Base-by-base conservation (phyloP, 2,329 filamentous ascomycete species). In the Aspergillus arachidicola region DNA sequence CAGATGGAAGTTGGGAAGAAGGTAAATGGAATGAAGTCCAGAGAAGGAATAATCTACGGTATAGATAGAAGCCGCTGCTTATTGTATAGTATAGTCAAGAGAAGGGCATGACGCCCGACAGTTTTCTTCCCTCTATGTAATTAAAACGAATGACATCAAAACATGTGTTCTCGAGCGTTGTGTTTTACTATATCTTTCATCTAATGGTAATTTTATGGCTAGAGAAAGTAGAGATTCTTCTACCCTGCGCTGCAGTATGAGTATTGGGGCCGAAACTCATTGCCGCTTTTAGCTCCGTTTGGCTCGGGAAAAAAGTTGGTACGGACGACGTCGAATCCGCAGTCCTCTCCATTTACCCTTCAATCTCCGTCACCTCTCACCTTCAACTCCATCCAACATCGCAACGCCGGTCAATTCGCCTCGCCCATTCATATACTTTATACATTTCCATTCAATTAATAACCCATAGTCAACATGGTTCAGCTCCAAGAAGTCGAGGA, bases 401-500 rank as follows among this genome's bases (percentile, higher is more conserved):
- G 36, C 46, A 30, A 57, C 30, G 28, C 57, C 54, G 16, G 16
- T 21, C 36, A 36, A 34, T 41, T 48, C 64, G 58, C 65, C 60
- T 57, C 55, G 59, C 51, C 48, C 56, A 62, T 61, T 53, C 59
- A 19, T 43, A 43, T 34, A 23, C 34, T 57, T 54, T 45, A 58
- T 51, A 32, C 34, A 63, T 36, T 9, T 10, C 41, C 30, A 46
- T 62, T 57, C 30, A 57, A 58, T 63, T 54, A 55, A 51, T 62
- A 32, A 64, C 53, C 51, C 66, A 21, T 69, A 68, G 67, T 66
- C 73, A 79, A 80, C 73, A 97, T 98, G 94, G 94, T 98, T 80
- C 93, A 94, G 82, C 92, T 98, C 77, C 92, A 93, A 78, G 94
- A 98, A 85, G 94, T 98, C 76, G 90, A 96, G 78, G 94, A 98